These are phyloP conservation scores for Umbelopsis ramanniana DNA, from an alignment of 192 early-diverging fungal genomes.

Conservation along the genomic window DNA sequence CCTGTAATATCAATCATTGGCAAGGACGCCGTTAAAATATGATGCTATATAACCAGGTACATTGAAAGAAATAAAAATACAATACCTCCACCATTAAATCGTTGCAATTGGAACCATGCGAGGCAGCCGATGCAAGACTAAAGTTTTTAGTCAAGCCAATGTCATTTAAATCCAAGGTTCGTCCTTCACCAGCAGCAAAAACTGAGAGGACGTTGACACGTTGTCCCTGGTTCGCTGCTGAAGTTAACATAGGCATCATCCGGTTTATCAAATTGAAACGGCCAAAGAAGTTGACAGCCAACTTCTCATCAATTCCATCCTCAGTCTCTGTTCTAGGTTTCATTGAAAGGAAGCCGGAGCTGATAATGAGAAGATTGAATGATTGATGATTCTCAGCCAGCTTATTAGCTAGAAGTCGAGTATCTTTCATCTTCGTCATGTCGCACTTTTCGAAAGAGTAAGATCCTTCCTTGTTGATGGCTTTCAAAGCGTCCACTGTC, in stretches of 20 bases:
- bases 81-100: conserved; percentile 12
- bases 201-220: neutral
- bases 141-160: neutral
- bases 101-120: neutral
- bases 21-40: neutral
- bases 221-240: neutral
- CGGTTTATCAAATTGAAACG: neutral
- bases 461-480: neutral
- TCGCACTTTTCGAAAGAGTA: conserved; percentile 3
- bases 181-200: neutral
- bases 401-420: neutral
- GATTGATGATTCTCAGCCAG: neutral
- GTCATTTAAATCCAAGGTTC: neutral
- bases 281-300: neutral
- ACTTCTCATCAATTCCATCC: neutral
- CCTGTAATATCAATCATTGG: neutral
- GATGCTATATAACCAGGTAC: no score
- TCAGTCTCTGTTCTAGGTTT: neutral
- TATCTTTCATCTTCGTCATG: neutral
- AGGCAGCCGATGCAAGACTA: neutral
- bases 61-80: neutral
- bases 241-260: neutral
- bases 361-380: neutral
- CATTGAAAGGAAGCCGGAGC: neutral
- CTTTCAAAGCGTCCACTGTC: neutral